Evolutionary conservation across 352 stramenopile genomes (phyloP), one percentile per base, ranked within the genome.

Genomic region (Thalassiosira livingstoniorum): DNA sequence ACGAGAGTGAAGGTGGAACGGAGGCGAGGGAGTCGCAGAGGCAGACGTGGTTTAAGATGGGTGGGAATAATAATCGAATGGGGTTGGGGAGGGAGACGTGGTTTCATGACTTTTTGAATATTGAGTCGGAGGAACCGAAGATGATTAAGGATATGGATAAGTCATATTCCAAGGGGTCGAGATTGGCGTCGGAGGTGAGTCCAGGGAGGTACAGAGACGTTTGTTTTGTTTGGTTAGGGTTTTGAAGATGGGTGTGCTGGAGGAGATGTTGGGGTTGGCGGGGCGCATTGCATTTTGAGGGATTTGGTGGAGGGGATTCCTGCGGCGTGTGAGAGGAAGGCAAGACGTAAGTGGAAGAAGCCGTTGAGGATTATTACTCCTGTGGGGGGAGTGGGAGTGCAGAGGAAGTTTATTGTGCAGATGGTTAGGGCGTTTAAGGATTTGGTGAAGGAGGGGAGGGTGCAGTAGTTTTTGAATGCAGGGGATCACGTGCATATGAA

Each of bases 101-200:
- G 53, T 96, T 96, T 86, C 93, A 96, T 87, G 93, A 96, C 82
- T 88, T 96, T 54, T 89, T 96, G 15, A 94, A 91, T 69, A 93
- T 96, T 80, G 86, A 95, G n/a, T 94, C 85, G 2, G 83, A 87
- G 23, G 93, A 96, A 82, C 81, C 90, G n/a, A 78, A 89, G 23
- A 84, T 96, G 51, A 95, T 96, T 71, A 90, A 92, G 71, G 85
- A 80, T 67, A 89, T 83, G 18, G 93, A 96, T 81, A 77, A 88
- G 27, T 78, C 93, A n/a, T 96, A 96, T 78, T 92, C 83, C 25
- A 91, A 91, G 76, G 83, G 88, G 67, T 94, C 85, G 55, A 79
- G 90, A 42, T 72, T 94, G 10, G 88, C 93, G n/a, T 94, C 92
- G n/a, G 91, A 96, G 83, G 67, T 94, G 65, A 66, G 45, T 53